Percentiles rank a stretch among this genome's conserved stretches.
Conservation (phyloP, 192 early-diverging fungal species). For the Entomortierella lignicola region DNA sequence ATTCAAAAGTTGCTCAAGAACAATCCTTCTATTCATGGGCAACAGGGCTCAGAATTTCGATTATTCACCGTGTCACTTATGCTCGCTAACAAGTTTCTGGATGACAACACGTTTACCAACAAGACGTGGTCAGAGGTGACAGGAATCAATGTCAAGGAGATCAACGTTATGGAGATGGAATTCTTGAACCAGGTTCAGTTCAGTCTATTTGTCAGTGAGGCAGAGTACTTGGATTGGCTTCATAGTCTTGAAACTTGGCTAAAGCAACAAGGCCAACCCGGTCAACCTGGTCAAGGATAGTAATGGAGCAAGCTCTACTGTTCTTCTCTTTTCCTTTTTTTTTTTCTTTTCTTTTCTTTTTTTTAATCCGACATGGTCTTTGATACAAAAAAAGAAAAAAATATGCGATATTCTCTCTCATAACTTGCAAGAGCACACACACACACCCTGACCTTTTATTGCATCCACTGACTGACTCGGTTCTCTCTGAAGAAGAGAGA, state of each 20-base stretch:
- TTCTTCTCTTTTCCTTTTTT: conserved; percentile 8
- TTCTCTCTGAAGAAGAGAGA: no score
- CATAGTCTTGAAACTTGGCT: conserved; percentile 49
- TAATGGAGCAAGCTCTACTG: not conserved
- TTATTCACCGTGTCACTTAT: conserved; percentile 86
- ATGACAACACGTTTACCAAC: conserved; percentile 92
- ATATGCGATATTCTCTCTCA: no score
- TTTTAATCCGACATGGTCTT: no score
- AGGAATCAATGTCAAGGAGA: conserved; percentile 78
- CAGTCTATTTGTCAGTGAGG: conserved; percentile 73
- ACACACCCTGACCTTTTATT: no score
- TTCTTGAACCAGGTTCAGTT: conserved; percentile 81
- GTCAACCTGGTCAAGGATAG: conserved; percentile 18
- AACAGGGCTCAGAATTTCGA: conserved; percentile 81
- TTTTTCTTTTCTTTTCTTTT: no score
- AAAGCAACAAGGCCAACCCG: conserved; percentile 39
- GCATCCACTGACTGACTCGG: no score
- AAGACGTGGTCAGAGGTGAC: conserved; percentile 90
- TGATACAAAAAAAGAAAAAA: no score
- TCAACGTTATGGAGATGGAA: conserved; percentile 90
- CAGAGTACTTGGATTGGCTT: conserved; percentile 80
- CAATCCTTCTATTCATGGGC: conserved; percentile 66
- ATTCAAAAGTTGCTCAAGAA: conserved; percentile 66
- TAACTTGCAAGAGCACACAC: no score
- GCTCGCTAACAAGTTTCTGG: conserved; percentile 85